Conservation (phyloP, 257 asterid species). For the Primulina tabacum region DNA sequence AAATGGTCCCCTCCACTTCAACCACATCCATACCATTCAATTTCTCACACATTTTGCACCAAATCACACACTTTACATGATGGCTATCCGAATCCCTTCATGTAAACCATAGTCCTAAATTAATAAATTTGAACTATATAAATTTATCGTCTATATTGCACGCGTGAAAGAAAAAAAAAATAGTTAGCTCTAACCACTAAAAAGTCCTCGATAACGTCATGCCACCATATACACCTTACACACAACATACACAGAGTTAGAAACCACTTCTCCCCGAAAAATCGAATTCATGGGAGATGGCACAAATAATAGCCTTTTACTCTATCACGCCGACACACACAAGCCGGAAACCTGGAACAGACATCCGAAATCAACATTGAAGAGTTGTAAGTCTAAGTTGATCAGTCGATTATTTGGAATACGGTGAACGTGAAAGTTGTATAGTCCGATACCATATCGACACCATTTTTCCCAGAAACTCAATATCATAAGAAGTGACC, state of each 20-base stretch:
- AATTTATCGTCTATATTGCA: not conserved
- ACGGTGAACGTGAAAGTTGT: too few relatives aligned
- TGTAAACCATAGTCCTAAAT: not conserved
- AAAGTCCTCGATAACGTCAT: not conserved
- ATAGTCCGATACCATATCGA: too few relatives aligned
- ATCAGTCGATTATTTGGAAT: too few relatives aligned
- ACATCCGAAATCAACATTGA: not conserved
- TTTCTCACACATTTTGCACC: slow-evolving; percentile 32
- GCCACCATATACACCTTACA: not conserved
- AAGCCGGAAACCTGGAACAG: not conserved
- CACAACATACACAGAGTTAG: not conserved
- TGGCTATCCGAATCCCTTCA: not conserved
- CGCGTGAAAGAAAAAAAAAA: not conserved
- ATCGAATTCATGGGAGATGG: not conserved
- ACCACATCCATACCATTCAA: slow-evolving; percentile 36
- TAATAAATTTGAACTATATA: not conserved
- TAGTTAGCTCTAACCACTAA: not conserved
- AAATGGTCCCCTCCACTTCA: slow-evolving; percentile 37
- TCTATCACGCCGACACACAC: not conserved
- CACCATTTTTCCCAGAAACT: too few relatives aligned
- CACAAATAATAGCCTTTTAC: not conserved
- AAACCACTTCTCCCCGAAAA: not conserved
- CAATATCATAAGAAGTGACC: too few relatives aligned
- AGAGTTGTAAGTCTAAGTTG: too few relatives aligned
- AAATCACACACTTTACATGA: slow-evolving; percentile 25